Evolutionary conservation across 208 protist genomes (phyloP), one percentile per base, ranked within the genome.

Genomic region (Acanthamoeba sp.): DNA sequence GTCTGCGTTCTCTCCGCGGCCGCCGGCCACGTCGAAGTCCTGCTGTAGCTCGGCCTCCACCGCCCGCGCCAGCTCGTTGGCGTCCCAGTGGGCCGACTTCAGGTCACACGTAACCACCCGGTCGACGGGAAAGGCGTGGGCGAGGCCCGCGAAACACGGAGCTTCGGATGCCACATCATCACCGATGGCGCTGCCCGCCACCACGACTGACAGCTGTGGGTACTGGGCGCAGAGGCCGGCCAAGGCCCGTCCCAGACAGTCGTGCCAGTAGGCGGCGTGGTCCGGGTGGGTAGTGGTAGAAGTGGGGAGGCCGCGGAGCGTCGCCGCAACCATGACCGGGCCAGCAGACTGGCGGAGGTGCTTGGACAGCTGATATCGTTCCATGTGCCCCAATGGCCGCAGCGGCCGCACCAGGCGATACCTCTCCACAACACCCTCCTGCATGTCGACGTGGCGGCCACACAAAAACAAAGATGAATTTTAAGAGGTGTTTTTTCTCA

Each of bases 331-430:
- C 2, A 82, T 20, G 14, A 82, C 73, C 2, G 73, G 73, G 34
- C 73, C 73, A 20, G 73, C 73, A 1, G 73, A 82, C 1, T 22
- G 32, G 9, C 34, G 73, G 73, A 82, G 73, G 73, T 82, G 73
- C 73, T 82, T 82, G 73, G 73, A 42, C 27, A 82, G 36, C 24
- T 82, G 73, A 18, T 82, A 82, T 1, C 73, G 73, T 38, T 82
- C 73, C 73, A 82, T 52, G 3, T 6, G 36, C 10, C 73, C 73
- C 38, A 82, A 20, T 2, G 73, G 73, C 38, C 73, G 34, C 10
- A 82, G 36, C 38, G 38, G n/a, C 16, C 34, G 20, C 7, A 66
- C 27, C n/a, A 27, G 27, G n/a, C n/a, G 7, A 62, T 16, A 32
- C 14, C n/a, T 24, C n/a, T 3, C 59, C 59, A 3, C n/a, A 3